Conservation (phyloP, 1,139 yeast species). For the Blastobotrys buckinghamii region DNA sequence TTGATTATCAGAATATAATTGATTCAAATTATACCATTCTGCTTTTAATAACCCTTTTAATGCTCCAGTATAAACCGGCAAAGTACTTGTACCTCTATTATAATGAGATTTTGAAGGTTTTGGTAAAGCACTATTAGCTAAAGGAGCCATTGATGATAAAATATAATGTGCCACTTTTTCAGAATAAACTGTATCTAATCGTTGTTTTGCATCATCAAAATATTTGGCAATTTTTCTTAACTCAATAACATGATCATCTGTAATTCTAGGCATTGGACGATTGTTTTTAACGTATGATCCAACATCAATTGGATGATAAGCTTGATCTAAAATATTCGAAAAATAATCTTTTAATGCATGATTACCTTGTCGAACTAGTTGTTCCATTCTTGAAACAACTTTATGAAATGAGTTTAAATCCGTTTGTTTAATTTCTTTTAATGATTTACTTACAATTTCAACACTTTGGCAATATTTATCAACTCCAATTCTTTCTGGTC, state of each 20-base stretch:
- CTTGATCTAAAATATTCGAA: slow-evolving; percentile 17
- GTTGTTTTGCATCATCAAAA: slow-evolving; percentile 34
- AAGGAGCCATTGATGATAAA: slow-evolving; percentile 37
- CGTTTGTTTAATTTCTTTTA: slow-evolving; percentile 23
- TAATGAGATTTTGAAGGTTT: slow-evolving; percentile 39
- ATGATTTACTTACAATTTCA: slow-evolving; percentile 21
- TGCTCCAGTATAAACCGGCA: slow-evolving; percentile 50
- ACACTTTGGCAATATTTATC: slow-evolving; percentile 22
- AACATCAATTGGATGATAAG: slow-evolving; percentile 24
- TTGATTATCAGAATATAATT: slow-evolving; percentile 19
- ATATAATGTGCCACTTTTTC: slow-evolving; percentile 45
- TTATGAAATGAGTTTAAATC: slow-evolving; percentile 27
- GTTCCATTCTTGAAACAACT: slow-evolving; percentile 27
- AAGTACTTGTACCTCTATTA: slow-evolving; percentile 60
- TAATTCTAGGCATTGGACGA: slow-evolving; percentile 21
- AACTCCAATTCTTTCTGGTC: slow-evolving; percentile 24
- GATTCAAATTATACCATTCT: slow-evolving; percentile 20
- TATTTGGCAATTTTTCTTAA: slow-evolving; percentile 20
- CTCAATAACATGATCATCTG: slow-evolving; percentile 14
- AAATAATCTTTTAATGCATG: slow-evolving; percentile 23
- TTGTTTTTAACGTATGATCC: slow-evolving; percentile 17
- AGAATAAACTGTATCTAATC: slow-evolving; percentile 41
- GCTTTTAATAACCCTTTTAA: slow-evolving; percentile 40
- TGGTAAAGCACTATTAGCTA: slow-evolving; percentile 40
- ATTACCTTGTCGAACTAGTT: slow-evolving; percentile 23